Percentiles rank a stretch among this genome's conserved stretches.
phyloP scores from a whole-genome alignment of 139 green algal genomes.

The Astrephomene gubernaculifera region DNA sequence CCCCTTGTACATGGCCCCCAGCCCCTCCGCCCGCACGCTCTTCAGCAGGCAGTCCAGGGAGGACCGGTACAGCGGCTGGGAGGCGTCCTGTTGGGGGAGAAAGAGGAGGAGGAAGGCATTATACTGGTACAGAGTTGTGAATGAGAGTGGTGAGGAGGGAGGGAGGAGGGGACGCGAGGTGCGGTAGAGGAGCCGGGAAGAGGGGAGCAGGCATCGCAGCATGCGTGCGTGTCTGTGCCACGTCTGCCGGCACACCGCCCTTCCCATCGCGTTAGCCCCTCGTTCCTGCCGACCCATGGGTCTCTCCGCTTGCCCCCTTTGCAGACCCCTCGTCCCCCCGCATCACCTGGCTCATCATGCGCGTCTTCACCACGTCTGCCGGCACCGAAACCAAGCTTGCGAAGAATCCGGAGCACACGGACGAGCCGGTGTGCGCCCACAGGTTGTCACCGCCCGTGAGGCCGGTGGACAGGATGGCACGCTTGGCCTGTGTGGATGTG shows the following conservation, averaged over 20 bases:
- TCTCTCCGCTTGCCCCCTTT: too few relatives aligned
- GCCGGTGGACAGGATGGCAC: slow-evolving; percentile 45
- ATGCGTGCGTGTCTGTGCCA: too few relatives aligned
- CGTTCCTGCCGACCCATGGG: too few relatives aligned
- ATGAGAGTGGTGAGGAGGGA: too few relatives aligned
- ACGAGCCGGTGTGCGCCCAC: slow-evolving; percentile 58
- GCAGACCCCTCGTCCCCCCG: not conserved
- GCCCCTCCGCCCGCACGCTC: slow-evolving; percentile 65
- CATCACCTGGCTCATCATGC: slow-evolving; percentile 74
- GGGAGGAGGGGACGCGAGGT: too few relatives aligned
- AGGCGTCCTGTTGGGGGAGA: not conserved
- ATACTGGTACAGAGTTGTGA: too few relatives aligned
- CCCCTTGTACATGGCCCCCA: slow-evolving; percentile 72
- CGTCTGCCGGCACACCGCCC: too few relatives aligned
- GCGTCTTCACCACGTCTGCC: slow-evolving; percentile 79
- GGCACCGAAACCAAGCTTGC: slow-evolving; percentile 49
- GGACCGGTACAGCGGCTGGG: slow-evolving; percentile 45
- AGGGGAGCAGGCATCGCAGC: too few relatives aligned
- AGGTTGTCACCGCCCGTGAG: slow-evolving; percentile 59
- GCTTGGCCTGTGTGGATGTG: slow-evolving; percentile 63
- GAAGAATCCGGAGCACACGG: slow-evolving; percentile 63
- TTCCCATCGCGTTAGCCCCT: too few relatives aligned
- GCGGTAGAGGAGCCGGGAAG: too few relatives aligned
- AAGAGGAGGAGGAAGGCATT: too few relatives aligned
- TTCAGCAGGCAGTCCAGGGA: slow-evolving; percentile 71